Evolutionary conservation across 1,284 basidiomycete genomes (phyloP), one percentile per base, ranked within the genome.

Genomic region (Pholiota adiposa): DNA sequence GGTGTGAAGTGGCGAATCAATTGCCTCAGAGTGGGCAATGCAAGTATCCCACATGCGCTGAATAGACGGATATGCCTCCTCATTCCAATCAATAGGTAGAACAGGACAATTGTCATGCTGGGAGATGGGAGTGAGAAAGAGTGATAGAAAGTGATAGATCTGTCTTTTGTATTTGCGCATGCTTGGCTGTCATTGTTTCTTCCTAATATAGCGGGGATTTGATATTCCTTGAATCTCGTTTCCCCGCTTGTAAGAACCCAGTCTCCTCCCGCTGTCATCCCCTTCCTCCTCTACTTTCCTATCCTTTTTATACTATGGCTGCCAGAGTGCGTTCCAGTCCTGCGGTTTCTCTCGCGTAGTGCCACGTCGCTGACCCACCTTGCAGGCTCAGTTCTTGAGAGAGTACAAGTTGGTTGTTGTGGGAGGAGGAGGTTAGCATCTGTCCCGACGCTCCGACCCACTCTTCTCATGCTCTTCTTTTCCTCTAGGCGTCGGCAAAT

Each of bases 321-420:
- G 67, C 74, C 51, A 72, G 74, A 66, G 76, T 78, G 53, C 44
- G 73, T 65, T 36, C 9, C 21, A 31, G 14, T n/a, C 36, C 43
- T n/a, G 43, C 4, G 12, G 14, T 46, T 6, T 16, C 44, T 25
- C 33, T 27, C 7, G 4, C 14, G 29, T 56, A 41, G 52, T 23
- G 12, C 36, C 55, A 50, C 31, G 54, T 53, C 14, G 46, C 64
- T 68, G 51, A 67, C 62, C 23, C 38, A n/a, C 53, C 33, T 58
- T 54, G 50, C 68, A 96, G 92, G 94, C 93, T 64, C 93, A 95
- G 74, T 96, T 97, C 80, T 79, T 97, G 75, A 83, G 94, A 72
- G 95, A 97, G 76, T 97, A 97, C 81, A 96, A 96, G 82, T 88
- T 98, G 64, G 97, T 99, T 65, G 96, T 98, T 64, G 96, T 98